phyloP scores from a whole-genome alignment of 371 early-diverging fungal species.

The Saksenaea oblongispora region DNA sequence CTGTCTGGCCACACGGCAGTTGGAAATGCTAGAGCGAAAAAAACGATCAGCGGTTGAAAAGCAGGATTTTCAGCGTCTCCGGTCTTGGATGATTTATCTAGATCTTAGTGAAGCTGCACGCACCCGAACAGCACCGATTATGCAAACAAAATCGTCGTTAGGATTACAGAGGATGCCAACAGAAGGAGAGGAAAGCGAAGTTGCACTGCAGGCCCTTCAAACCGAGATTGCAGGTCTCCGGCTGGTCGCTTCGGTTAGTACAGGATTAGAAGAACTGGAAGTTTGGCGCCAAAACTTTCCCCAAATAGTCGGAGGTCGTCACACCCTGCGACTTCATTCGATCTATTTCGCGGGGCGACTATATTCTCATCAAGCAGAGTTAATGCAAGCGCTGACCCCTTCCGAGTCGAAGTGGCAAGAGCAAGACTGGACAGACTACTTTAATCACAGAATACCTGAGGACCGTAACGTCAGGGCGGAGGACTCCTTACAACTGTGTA shows the following conservation, averaged over 20 bases:
- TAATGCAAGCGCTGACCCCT: constrained; percentile 20
- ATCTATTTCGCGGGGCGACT: constrained; percentile 27
- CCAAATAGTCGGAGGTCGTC: constrained; percentile 4
- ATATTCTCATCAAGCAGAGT: constrained; percentile 23
- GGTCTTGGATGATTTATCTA: constrained; percentile 20
- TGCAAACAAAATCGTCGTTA: constrained; percentile 1
- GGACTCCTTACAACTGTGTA: constrained; percentile 18
- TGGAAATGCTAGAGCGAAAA: constrained; percentile 12
- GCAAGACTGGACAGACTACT: constrained; percentile 25
- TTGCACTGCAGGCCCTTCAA: constrained; percentile 3
- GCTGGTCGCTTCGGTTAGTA: background rate
- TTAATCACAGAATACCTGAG: constrained; percentile 5
- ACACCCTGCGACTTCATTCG: constrained; percentile 19
- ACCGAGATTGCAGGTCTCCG: constrained; percentile 9
- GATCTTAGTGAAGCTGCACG: constrained; percentile 18
- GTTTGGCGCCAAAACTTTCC: constrained; percentile 13
- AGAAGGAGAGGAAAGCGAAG: background rate
- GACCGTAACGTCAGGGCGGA: constrained; percentile 14
- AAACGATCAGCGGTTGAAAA: background rate
- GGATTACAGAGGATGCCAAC: background rate
- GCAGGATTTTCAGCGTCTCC: constrained; percentile 11
- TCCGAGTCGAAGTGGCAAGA: constrained; percentile 1
- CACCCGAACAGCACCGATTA: constrained; percentile 13
- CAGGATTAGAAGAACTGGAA: background rate
- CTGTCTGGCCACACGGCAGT: constrained; percentile 22